These are phyloP conservation scores for Eucommia ulmoides DNA, from an alignment of 257 asterid species.

Conservation along the genomic window DNA sequence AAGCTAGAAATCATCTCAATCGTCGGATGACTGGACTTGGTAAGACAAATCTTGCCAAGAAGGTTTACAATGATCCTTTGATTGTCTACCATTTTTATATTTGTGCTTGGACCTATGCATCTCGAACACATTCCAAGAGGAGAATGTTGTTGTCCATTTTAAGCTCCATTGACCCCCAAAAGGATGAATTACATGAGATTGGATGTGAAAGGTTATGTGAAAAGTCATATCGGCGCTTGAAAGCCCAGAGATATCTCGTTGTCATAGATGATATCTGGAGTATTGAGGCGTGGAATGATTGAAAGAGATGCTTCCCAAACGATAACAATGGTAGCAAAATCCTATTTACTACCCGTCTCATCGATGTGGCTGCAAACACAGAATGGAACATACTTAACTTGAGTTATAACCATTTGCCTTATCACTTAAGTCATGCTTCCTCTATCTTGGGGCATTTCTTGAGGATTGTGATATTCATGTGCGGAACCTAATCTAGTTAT, in stretches of 20 bases:
- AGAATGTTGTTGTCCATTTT: constrained; percentile 13
- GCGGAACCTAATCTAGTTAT: not conserved
- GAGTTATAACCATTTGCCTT: not conserved
- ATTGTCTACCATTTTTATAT: constrained; percentile 11
- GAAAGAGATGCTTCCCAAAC: constrained; percentile 3
- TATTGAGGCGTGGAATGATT: constrained; percentile 12
- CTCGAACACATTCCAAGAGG: constrained; percentile 11
- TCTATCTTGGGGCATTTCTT: not conserved
- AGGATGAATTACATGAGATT: not conserved
- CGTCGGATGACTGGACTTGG: constrained; percentile 30
- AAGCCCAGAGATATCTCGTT: constrained; percentile 18
- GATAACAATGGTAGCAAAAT: constrained; percentile 22
- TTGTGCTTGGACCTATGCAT: constrained; percentile 14
- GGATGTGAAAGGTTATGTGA: constrained; percentile 2
- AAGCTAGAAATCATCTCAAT: constrained; percentile 11
- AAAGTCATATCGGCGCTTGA: constrained; percentile 11
- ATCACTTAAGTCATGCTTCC: not conserved
- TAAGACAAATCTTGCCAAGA: constrained; percentile 26
- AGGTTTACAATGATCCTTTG: constrained; percentile 10
- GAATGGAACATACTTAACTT: not conserved
- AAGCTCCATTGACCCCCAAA: not conserved
- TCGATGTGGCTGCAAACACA: constrained; percentile 3
- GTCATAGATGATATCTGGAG: constrained; percentile 36
- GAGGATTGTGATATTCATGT: not conserved
- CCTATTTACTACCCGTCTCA: constrained; percentile 19